These are phyloP conservation scores for Fraxinus velutina DNA, from an alignment of 305 asterid genomes.

Conservation along the genomic window DNA sequence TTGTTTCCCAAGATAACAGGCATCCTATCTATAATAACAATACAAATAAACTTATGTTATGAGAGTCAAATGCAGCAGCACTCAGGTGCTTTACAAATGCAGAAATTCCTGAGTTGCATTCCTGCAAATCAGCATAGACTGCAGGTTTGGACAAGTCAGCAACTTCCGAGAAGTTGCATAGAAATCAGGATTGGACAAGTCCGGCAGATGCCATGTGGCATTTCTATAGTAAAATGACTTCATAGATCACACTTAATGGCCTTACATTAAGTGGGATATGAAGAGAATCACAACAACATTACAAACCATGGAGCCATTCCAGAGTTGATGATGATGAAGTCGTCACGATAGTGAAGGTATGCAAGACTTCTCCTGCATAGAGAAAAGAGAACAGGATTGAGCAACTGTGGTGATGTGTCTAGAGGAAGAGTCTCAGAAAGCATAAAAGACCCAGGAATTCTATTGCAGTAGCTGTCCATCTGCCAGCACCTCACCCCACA, in stretches of 20 bases:
- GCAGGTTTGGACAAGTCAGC: not conserved
- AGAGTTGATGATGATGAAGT: slow-evolving; percentile 71
- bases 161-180: not conserved
- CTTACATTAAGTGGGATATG: not conserved
- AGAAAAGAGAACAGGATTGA: slow-evolving; percentile 10
- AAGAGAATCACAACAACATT: not conserved
- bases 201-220: not conserved
- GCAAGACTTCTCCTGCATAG: slow-evolving; percentile 65
- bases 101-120: not conserved
- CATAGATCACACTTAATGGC: not conserved
- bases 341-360: slow-evolving; percentile 83
- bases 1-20: slow-evolving; percentile 83
- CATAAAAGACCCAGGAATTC: not conserved
- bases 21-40: slow-evolving; percentile 69
- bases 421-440: slow-evolving; percentile 9
- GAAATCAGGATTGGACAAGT: not conserved
- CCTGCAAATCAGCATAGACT: slow-evolving; percentile 1
- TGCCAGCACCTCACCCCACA: not conserved
- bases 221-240: not conserved
- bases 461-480: not conserved
- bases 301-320: slow-evolving; percentile 87
- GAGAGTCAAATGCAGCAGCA: not conserved
- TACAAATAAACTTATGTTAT: slow-evolving; percentile 7
- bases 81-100: not conserved
- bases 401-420: not conserved